phyloP scores from a whole-genome alignment of 768 basidiomycete species.

The Rhodotorula paludigena region DNA sequence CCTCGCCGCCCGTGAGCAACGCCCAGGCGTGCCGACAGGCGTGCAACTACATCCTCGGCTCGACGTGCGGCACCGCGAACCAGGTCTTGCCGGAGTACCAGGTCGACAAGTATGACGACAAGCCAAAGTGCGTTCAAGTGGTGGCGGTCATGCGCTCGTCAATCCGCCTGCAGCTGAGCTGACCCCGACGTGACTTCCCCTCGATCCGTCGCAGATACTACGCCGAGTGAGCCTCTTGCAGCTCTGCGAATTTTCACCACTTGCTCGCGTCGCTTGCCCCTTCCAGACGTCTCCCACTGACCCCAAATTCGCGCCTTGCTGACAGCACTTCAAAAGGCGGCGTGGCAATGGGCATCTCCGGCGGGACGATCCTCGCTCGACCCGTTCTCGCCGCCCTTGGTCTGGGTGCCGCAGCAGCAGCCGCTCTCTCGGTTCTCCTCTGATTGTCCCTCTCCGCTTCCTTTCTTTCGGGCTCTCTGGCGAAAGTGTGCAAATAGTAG shows the following conservation, averaged over 20 bases:
- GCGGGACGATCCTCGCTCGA: background rate
- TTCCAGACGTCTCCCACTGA: too few relatives aligned
- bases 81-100: constrained; percentile 23
- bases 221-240: constrained; percentile 1
- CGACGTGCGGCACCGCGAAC: constrained; percentile 23
- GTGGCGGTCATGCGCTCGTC: too few relatives aligned
- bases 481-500: too few relatives aligned
- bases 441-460: too few relatives aligned
- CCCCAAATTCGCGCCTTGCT: background rate
- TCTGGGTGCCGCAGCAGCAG: too few relatives aligned
- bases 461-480: too few relatives aligned
- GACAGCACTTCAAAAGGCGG: constrained; percentile 30
- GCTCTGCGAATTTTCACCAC: background rate
- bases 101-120: constrained; percentile 11
- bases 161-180: too few relatives aligned
- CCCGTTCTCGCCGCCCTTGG: background rate
- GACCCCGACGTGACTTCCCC: too few relatives aligned
- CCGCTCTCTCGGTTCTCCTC: too few relatives aligned
- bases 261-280: background rate
- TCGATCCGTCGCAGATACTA: constrained; percentile 6
- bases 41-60: constrained; percentile 29
- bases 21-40: background rate
- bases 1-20: constrained; percentile 1
- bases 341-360: constrained; percentile 19
- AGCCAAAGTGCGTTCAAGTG: constrained; percentile 15